These are phyloP conservation scores for Neohortaea acidophila DNA, from an alignment of 495 filamentous ascomycete genomes.

Conservation along the genomic window DNA sequence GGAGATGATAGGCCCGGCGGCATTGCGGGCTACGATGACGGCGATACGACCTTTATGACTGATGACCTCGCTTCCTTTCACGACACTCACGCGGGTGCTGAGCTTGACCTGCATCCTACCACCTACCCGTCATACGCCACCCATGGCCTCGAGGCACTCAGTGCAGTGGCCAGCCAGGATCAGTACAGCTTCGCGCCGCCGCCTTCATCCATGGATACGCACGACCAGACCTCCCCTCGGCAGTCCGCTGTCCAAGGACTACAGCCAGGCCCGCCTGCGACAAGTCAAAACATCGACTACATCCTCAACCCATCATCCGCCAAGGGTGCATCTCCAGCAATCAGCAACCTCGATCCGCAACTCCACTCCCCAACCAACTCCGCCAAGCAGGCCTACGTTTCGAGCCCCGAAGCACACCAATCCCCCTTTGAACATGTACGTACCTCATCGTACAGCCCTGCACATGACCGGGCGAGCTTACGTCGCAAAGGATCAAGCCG, in stretches of 20 bases:
- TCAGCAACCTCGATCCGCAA: constrained; percentile 27
- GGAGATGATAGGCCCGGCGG: constrained; percentile 5
- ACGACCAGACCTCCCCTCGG: constrained; percentile 8
- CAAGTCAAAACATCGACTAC: constrained; percentile 35
- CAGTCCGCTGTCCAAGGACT: background rate
- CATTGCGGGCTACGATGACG: background rate
- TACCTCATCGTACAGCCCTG: constrained; percentile 10
- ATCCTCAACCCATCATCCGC: constrained; percentile 41
- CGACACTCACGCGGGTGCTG: too few species aligned
- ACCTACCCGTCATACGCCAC: constrained; percentile 25
- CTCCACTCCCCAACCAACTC: constrained; percentile 7
- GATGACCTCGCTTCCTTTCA: too few species aligned
- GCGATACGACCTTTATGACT: constrained; percentile 1
- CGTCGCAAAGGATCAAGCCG: constrained; percentile 7
- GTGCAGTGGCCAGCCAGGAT: constrained; percentile 39
- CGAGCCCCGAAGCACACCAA: background rate
- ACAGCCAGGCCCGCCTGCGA: background rate
- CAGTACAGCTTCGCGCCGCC: constrained; percentile 30
- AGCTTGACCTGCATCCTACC: background rate
- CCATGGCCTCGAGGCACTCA: constrained; percentile 42
- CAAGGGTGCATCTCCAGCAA: constrained; percentile 29
- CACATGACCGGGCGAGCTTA: constrained; percentile 14
- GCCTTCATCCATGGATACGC: constrained; percentile 13
- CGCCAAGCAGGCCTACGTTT: background rate
- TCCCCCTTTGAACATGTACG: constrained; percentile 10